Evolutionary conservation across 371 early-diverging fungal genomes (phyloP), one percentile per base, ranked within the genome.

Genomic region (Blastocladiella emersonii): DNA sequence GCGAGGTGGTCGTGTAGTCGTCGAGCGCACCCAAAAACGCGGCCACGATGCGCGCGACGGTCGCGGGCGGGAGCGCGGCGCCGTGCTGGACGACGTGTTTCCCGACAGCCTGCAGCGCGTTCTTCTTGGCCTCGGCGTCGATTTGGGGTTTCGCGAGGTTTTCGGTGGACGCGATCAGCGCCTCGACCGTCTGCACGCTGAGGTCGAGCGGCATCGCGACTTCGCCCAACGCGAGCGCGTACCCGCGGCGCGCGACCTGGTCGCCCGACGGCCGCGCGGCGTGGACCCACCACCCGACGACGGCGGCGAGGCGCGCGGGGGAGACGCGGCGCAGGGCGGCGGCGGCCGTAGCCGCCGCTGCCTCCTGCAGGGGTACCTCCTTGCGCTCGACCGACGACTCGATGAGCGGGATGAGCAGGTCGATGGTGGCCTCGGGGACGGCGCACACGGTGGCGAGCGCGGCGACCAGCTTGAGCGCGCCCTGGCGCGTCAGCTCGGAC

Each of bases 1-100:
- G 85, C 43, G 85, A 83, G 65, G 95, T 94, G 1, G 81, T 81
- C 48, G 84, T 85, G 66, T 93, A 92, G 70, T 98, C 96, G 13
- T 82, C 74, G 56, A 94, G 71, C 17, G 87, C 89, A 0, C 53
- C 64, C 30, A 82, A 63, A 32, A 84, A 71, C 2, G 77, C 67
- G 0, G 70, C 59, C 19, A 84, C 41, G 12, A 85, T 64, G 4
- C 37, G 55, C n/a, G 67, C 64, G 37, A 81, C 30, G 25, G 21
- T 13, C 25, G 34, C 60, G 39, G 41, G 13, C 37, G 23, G 36
- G 10, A 36, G 17, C 60, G 1, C 36, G 34, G 62, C 63, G 8
- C 68, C 76, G 10, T 82, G 59, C 8, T 67, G 66, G 37, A 63
- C 59, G 15, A 78, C 41, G 23, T 83, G 75, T 35, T 72, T 66